These are phyloP conservation scores for Przewalskia tangutica DNA, from an alignment of 257 asterid species.

Conservation along the genomic window DNA sequence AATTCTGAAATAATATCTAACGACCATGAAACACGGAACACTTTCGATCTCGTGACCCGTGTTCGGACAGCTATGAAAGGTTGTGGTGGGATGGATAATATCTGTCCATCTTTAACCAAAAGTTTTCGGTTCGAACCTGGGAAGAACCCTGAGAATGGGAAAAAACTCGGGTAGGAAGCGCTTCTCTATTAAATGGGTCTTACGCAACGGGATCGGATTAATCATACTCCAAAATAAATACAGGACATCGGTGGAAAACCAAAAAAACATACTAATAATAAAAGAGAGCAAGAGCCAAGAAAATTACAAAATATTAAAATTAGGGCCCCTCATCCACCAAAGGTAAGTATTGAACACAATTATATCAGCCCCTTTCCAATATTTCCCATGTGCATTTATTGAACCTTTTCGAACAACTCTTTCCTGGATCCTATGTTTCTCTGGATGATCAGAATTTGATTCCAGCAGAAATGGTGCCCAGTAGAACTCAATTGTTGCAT, in stretches of 20 bases:
- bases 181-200: too few species aligned
- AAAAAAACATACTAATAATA: neutral
- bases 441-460: constrained; percentile 68
- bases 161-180: too few species aligned
- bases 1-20: neutral
- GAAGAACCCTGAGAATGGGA: too few species aligned
- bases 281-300: neutral
- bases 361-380: constrained; percentile 67
- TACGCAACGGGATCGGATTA: too few species aligned
- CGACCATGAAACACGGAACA: neutral
- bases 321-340: constrained; percentile 65
- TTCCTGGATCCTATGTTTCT: constrained; percentile 30
- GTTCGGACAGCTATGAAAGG: too few species aligned
- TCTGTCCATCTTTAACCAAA: too few species aligned
- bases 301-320: constrained; percentile 40
- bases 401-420: constrained; percentile 52
- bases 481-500: constrained; percentile 60
- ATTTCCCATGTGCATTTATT: constrained; percentile 46
- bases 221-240: too few species aligned
- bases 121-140: too few species aligned
- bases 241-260: neutral
- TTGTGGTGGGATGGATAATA: too few species aligned
- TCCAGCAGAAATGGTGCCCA: constrained; percentile 85
- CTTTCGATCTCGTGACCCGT: neutral
- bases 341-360: constrained; percentile 69